A percentile compares a stretch with the other conserved stretches of the same genome.
phyloP scores from a whole-genome alignment of 2,329 filamentous ascomycete genomes.

The Purpureocillium lavendulum region DNA sequence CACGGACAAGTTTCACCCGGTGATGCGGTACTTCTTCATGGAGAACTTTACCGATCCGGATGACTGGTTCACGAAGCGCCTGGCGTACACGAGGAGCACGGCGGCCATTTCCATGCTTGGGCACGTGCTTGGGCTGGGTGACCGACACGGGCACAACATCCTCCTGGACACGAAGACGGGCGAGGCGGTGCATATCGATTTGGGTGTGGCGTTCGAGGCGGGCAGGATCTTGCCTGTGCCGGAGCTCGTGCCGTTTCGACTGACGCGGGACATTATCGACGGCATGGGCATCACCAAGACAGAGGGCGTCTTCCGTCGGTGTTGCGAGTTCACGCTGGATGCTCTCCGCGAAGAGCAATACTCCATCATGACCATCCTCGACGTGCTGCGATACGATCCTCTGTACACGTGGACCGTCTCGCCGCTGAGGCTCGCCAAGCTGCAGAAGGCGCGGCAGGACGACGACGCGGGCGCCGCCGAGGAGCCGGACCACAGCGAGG shows the following conservation, averaged over 20 bases:
- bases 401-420: constrained; percentile 93
- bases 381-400: constrained; percentile 96
- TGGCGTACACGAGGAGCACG: constrained; percentile 88
- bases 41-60: constrained; percentile 90
- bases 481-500: constrained; percentile 27
- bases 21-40: constrained; percentile 96
- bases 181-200: constrained; percentile 93
- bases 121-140: constrained; percentile 84
- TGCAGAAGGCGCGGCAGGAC: constrained; percentile 53
- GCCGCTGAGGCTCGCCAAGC: constrained; percentile 53
- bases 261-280: constrained; percentile 91
- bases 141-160: constrained; percentile 95
- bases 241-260: constrained; percentile 88
- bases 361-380: constrained; percentile 96
- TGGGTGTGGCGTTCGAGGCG: constrained; percentile 95
- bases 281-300: constrained; percentile 94
- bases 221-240: constrained; percentile 92
- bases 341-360: constrained; percentile 92
- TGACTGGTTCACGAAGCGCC: constrained; percentile 84
- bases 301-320: constrained; percentile 94
- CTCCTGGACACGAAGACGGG: constrained; percentile 82
- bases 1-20: constrained; percentile 76
- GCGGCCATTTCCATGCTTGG: constrained; percentile 94
- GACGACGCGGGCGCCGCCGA: constrained; percentile 30
- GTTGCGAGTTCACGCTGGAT: constrained; percentile 95